Percentiles rank a stretch among this genome's conserved stretches.
phyloP scores from a whole-genome alignment of 352 stramenopile species.

The Phytopythium cucurbitacearum region DNA sequence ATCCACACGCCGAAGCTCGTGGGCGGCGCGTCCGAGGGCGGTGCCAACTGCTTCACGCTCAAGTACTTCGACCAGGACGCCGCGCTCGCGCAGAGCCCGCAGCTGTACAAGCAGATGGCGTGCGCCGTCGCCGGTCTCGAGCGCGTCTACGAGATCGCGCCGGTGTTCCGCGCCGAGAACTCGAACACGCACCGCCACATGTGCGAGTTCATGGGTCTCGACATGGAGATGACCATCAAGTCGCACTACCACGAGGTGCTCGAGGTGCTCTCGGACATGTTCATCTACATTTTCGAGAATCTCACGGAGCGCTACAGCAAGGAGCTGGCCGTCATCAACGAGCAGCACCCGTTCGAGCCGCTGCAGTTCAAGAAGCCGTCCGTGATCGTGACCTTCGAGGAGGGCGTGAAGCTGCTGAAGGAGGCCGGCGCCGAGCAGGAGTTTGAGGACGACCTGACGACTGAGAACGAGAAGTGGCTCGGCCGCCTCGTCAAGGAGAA shows the following conservation, averaged over 20 bases:
- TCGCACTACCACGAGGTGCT: slow-evolving; percentile 99
- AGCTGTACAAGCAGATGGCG: slow-evolving; percentile 99
- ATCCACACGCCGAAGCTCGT: slow-evolving; percentile 99
- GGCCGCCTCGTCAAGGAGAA: slow-evolving; percentile 95
- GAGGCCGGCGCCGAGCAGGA: slow-evolving; percentile 74
- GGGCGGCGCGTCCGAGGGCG: slow-evolving; percentile 95
- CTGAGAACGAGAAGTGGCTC: slow-evolving; percentile 98
- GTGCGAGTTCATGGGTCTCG: slow-evolving; percentile 99
- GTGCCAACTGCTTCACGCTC: slow-evolving; percentile 97
- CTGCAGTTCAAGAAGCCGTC: slow-evolving; percentile 95
- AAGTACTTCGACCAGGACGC: slow-evolving; percentile 98
- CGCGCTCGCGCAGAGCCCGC: slow-evolving; percentile 95
- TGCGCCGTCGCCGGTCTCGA: slow-evolving; percentile 97
- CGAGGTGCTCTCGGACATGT: slow-evolving; percentile 97
- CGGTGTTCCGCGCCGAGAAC: slow-evolving; percentile 99
- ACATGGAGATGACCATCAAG: slow-evolving; percentile 99
- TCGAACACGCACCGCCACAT: slow-evolving; percentile 99
- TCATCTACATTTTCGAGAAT: slow-evolving; percentile 99
- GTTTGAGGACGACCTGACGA: slow-evolving; percentile 83
- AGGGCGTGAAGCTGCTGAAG: slow-evolving; percentile 92
- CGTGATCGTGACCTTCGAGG: slow-evolving; percentile 92
- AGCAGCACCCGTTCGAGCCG: slow-evolving; percentile 97
- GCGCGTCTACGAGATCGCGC: slow-evolving; percentile 98
- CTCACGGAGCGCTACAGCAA: slow-evolving; percentile 91
- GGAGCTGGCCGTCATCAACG: slow-evolving; percentile 94